Base-by-base conservation (phyloP, 2,329 filamentous ascomycete genomes). In the Grosmannia clavigera region DNA sequence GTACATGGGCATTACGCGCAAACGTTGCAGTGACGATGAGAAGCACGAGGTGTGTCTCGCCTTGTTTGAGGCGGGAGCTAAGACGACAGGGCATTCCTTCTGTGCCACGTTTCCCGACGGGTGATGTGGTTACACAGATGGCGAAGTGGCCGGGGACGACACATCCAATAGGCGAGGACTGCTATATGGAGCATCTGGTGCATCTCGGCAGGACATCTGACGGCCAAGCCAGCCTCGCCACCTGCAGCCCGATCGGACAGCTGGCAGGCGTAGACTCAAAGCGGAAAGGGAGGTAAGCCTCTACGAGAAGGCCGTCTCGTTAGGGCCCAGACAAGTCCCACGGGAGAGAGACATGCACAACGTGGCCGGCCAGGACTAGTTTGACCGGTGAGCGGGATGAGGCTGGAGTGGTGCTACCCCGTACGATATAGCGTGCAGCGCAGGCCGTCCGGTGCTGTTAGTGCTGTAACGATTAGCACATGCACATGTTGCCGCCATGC, bases 361-460 rank as follows among this genome's bases (percentile, higher is more conserved):
- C 55, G 40, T 57, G 40, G 56, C 43, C 40, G 40, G 55, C 46
- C 43, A 35, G 22, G 43, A 29, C 56, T 58, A 58, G 40, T 58
- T 51, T 31, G 35, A 48, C 56, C 56, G 56, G 56, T 58, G 56
- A 58, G 56, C 56, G 31, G 50, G 27, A 35, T 31, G 56, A 38
- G 56, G 43, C 56, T 51, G 38, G 43, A 58, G 56, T 52, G 56
- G 56, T 58, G 56, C 56, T 50, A 58, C 56, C 56, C 55, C 56
- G 31, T 58, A 40, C 27, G 33, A 51, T 35, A 58, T 58, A 58
- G 43, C 43, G 43, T 51, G 56, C 31, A 38, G 56, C 25, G 19
- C 46, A 58, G n/a, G 27, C 38, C 2, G 43, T 51, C 56, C 56
- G 56, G 56, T 46, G 46, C 29, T 51, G 56, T 58, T 58, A 58